These are phyloP conservation scores for Podaxis rugospora DNA, from an alignment of 768 basidiomycete species.

Conservation along the genomic window DNA sequence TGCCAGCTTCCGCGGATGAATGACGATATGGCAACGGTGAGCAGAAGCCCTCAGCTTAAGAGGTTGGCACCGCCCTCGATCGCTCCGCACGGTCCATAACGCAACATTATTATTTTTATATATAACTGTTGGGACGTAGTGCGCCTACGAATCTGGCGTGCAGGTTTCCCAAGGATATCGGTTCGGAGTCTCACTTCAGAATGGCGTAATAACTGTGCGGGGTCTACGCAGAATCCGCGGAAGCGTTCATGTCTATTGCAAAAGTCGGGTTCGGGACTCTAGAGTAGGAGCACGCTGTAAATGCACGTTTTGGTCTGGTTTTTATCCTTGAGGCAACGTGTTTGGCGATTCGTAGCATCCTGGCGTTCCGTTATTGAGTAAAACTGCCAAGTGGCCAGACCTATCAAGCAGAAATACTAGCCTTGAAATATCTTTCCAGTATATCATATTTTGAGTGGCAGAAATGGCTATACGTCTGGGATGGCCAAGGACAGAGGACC, in stretches of 20 bases:
- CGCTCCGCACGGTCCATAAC: conserved; percentile 39
- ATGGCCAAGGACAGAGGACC: too few species aligned
- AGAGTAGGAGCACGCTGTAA: not conserved
- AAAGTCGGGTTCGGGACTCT: not conserved
- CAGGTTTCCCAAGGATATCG: conserved; percentile 72
- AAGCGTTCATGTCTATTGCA: conserved; percentile 59
- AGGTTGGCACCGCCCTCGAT: conserved; percentile 84
- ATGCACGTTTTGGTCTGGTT: conserved; percentile 69
- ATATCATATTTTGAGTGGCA: too few species aligned
- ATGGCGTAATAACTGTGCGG: conserved; percentile 76
- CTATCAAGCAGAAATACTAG: too few species aligned
- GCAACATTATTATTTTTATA: not conserved
- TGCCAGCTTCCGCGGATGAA: conserved; percentile 80
- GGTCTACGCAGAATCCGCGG: conserved; percentile 60
- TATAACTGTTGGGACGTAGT: conserved; percentile 34
- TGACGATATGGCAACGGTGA: conserved; percentile 65
- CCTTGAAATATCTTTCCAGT: too few species aligned
- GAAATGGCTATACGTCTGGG: too few species aligned
- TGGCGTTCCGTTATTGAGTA: too few species aligned
- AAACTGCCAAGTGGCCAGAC: too few species aligned
- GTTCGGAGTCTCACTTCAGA: conserved; percentile 69
- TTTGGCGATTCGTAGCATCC: conserved; percentile 47
- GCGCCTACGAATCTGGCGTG: conserved; percentile 67
- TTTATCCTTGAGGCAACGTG: conserved; percentile 70
- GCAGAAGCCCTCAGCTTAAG: conserved; percentile 77